These are phyloP conservation scores for Cucumis melo DNA, from an alignment of 306 rosid species.

Conservation along the genomic window DNA sequence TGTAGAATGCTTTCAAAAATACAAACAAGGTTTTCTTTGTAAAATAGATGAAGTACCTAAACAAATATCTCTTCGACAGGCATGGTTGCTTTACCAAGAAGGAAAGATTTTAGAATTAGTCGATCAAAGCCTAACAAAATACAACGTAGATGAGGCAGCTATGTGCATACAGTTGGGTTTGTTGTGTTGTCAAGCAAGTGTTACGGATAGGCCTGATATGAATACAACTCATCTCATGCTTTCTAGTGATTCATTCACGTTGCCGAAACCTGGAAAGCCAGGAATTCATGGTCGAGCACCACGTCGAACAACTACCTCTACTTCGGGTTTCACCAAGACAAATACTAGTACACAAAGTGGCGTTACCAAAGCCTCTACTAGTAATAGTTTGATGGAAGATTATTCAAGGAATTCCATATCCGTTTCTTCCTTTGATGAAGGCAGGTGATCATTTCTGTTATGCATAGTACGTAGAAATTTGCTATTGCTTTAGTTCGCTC, in stretches of 20 bases:
- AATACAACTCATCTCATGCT: constrained; percentile 65
- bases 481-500: background rate
- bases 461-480: background rate
- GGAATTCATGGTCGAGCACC: constrained; percentile 70
- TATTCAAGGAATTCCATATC: constrained; percentile 73
- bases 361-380: constrained; percentile 37
- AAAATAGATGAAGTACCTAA: background rate
- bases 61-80: constrained; percentile 27
- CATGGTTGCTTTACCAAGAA: constrained; percentile 66
- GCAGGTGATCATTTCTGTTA: constrained; percentile 23
- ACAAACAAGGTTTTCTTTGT: background rate
- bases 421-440: constrained; percentile 60
- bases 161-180: constrained; percentile 85
- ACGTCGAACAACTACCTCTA: constrained; percentile 36
- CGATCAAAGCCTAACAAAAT: constrained; percentile 37
- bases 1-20: constrained; percentile 1
- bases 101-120: constrained; percentile 45
- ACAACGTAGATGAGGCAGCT: constrained; percentile 63
- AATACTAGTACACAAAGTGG: constrained; percentile 22
- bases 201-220: constrained; percentile 74
- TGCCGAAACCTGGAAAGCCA: constrained; percentile 68
- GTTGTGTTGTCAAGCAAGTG: constrained; percentile 59
- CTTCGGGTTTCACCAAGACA: constrained; percentile 41
- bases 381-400: constrained; percentile 45
- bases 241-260: constrained; percentile 64